Base-by-base conservation (phyloP, 139 green algal species). In the Closterium sp. region DNA sequence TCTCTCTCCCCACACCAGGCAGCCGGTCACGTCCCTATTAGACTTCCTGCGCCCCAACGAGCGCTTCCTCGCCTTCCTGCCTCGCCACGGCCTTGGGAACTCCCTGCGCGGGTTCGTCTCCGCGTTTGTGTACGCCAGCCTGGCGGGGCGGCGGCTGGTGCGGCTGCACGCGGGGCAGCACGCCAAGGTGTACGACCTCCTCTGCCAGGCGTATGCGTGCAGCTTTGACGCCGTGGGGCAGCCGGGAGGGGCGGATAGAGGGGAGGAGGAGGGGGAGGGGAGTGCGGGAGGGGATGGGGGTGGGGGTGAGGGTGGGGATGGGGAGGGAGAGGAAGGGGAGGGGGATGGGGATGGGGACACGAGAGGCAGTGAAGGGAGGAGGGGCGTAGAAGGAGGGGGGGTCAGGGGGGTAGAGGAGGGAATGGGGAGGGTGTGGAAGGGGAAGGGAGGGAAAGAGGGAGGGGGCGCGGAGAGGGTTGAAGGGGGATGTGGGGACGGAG, bases 21-120 rank as follows among this genome's bases (percentile, higher is more conserved):
- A n/a, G n/a, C n/a, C n/a, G n/a, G n/a, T n/a, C n/a, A n/a, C 33
- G 16, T 87, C 84, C 33, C 33, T 87, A 19, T 19, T 55, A 12
- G 84, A 87, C 84, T 19, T 87, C 16, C 33, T 34, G 21, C 86
- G 86, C 31, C 86, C 30, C 35, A 69, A 69, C 36, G 35, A 84
- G 86, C 86, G 86, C 7, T 31, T 69, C 25, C 36, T 89, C 35
- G 30, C 31, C 86, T 38, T 84, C 86, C 31, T 89, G 23, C 86
- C 86, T 8, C 86, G 86, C 86, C 86, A 89, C 25, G 86, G 86
- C 31, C 86, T 89, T 5, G 86, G 86, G 28, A 89, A 89, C 86
- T 89, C 86, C 28, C 86, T 89, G n/a, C 86, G 86, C 86, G 86
- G 35, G n/a, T 89, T 43, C 86, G 36, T 84, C 86, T 89, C 86